Evolutionary conservation across 257 asterid genomes (phyloP).

Genomic region (Datura wrightii): DNA sequence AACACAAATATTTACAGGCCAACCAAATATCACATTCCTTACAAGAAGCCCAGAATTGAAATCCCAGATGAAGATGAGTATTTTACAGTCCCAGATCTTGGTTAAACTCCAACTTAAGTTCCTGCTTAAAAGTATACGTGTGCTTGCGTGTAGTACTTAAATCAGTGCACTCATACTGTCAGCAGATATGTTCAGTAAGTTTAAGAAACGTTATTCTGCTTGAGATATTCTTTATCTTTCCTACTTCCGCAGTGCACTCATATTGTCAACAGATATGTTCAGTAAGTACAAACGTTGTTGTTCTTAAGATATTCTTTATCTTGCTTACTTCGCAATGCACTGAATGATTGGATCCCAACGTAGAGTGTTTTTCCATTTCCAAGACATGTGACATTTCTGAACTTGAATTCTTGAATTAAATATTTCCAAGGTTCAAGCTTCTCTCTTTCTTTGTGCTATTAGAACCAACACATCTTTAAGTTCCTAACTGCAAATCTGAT

Average conservation of each 20-base stretch:
- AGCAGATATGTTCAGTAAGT: neutral
- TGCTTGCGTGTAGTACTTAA: constrained; percentile 1
- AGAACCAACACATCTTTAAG: neutral
- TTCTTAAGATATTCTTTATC: neutral
- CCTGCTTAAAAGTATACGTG: neutral
- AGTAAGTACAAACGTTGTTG: neutral
- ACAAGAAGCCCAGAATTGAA: constrained; percentile 79
- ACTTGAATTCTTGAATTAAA: neutral
- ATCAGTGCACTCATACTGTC: neutral
- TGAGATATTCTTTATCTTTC: neutral
- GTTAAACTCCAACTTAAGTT: constrained; percentile 47
- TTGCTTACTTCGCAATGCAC: neutral
- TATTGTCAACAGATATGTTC: neutral
- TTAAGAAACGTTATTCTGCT: neutral
- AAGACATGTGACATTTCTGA: no score
- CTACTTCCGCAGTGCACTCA: neutral
- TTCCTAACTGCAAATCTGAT: neutral
- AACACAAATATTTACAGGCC: constrained; percentile 44
- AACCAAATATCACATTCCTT: constrained; percentile 49
- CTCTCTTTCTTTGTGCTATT: neutral
- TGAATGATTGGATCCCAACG: neutral
- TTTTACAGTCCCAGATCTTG: constrained; percentile 93
- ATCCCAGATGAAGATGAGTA: constrained; percentile 70
- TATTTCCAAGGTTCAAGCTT: neutral
- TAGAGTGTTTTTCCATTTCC: neutral